phyloP scores from a whole-genome alignment of 176 grass and related monocot species.

The Poa pratensis region DNA sequence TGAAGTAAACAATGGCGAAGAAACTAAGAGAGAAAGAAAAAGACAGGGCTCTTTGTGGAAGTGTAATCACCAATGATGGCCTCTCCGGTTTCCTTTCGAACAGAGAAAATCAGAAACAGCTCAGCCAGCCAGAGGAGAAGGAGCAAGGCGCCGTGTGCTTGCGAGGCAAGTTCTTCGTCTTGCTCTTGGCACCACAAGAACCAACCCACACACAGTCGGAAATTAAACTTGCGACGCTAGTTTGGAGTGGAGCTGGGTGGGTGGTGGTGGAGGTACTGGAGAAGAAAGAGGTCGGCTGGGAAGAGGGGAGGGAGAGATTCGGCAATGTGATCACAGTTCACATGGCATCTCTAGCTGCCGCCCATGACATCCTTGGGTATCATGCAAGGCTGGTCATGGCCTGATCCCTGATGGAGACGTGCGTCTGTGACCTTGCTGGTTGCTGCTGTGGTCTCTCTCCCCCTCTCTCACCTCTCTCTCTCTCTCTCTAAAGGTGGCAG shows the following conservation, averaged over 20 bases:
- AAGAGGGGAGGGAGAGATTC: constrained; percentile 32
- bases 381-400: background rate
- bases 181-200: background rate
- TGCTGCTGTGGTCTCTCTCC: background rate
- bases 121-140: background rate
- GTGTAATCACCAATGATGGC: constrained; percentile 37
- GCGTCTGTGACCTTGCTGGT: background rate
- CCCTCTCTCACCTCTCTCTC: background rate
- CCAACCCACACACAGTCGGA: background rate
- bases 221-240: background rate
- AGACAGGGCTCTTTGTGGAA: background rate
- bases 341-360: constrained; percentile 5
- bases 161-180: background rate
- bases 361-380: constrained; percentile 22
- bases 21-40: background rate
- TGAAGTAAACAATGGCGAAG: constrained; percentile 1
- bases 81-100: background rate
- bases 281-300: background rate
- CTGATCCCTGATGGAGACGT: constrained; percentile 28
- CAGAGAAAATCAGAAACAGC: background rate
- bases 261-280: background rate
- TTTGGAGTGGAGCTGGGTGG: background rate
- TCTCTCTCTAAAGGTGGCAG: constrained; percentile 29
- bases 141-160: background rate
- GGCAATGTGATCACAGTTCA: constrained; percentile 12